These are phyloP conservation scores for Suillus subalutaceus DNA, from an alignment of 768 basidiomycete genomes.

Conservation along the genomic window DNA sequence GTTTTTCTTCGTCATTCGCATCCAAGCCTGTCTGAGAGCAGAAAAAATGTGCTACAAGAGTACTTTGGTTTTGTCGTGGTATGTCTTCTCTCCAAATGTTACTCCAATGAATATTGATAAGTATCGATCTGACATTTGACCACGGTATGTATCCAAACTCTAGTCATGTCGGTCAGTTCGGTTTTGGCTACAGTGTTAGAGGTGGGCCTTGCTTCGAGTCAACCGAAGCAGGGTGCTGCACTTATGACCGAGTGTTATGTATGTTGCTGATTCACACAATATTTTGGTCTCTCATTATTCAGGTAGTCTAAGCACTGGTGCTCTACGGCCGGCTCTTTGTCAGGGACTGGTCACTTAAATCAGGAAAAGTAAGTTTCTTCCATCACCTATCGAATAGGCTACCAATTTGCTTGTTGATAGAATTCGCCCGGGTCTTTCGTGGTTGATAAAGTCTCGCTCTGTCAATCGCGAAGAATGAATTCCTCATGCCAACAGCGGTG, in stretches of 20 bases:
- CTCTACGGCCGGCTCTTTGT: background rate
- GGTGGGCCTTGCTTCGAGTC: background rate
- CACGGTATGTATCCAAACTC: background rate
- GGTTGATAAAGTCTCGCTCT: background rate
- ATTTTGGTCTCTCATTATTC: background rate
- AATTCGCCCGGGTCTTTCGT: background rate
- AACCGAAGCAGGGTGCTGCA: background rate
- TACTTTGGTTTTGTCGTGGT: background rate
- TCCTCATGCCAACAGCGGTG: background rate
- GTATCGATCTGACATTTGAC: background rate
- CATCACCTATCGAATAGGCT: background rate
- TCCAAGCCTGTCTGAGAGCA: background rate
- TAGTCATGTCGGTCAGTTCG: background rate
- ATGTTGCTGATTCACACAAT: background rate
- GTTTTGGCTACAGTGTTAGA: background rate
- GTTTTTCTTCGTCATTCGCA: background rate
- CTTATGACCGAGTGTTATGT: background rate
- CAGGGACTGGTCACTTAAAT: background rate
- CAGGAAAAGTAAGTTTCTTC: background rate
- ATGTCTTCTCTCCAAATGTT: background rate
- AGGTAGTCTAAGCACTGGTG: background rate
- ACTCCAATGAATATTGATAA: background rate
- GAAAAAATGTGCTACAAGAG: background rate
- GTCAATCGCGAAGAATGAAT: background rate
- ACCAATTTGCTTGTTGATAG: background rate